Evolutionary conservation across 257 asterid genomes (phyloP), one percentile per base, ranked within the genome.

Genomic region (Nicotiana tabacum): DNA sequence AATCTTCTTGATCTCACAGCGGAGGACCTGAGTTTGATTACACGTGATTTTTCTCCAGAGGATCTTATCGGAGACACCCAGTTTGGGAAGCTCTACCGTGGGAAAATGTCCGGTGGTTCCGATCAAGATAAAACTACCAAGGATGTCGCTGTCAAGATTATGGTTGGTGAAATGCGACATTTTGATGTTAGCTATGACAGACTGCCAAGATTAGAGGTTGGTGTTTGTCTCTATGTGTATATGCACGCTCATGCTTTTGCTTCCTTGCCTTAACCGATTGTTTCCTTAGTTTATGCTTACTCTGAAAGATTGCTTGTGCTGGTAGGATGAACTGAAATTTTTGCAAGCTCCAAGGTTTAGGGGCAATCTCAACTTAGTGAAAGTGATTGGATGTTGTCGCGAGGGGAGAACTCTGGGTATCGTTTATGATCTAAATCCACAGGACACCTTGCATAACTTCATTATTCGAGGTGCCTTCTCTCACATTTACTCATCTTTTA

Each of bases 31-130:
- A 1, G 4, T 37, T 33, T 1, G 9, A 18, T 65, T 48, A 78
- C 57, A 0, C 2, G 13, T 6, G 24, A 32, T 60, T 78, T 35
- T 78, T 57, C 70, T n/a, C 53, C 12, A 0, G 15, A 58, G 7
- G 35, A 56, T 56, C 33, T 78, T 18, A 16, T 78, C 18, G 69
- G 69, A 10, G 1, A 11, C 55, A 58, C 82, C 69, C 35, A 57
- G 55, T 57, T 78, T 32, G 69, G 82, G 15, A 78, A 78, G 10
- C 53, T 78, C 29, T 78, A 78, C 39, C 82, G 82, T 33, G 82
- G 82, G 55, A 78, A 30, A 17, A 78, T 78, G 48, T 15, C 29
- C 2, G 6, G 17, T 33, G 82, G 13, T 74, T 51, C 15, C 58
- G 53, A 77, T 57, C 56, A 35, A 24, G 51, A 16, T 69, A 53